Evolutionary conservation across 192 early-diverging fungal species (phyloP).

Genomic region (Backusella morwellensis): DNA sequence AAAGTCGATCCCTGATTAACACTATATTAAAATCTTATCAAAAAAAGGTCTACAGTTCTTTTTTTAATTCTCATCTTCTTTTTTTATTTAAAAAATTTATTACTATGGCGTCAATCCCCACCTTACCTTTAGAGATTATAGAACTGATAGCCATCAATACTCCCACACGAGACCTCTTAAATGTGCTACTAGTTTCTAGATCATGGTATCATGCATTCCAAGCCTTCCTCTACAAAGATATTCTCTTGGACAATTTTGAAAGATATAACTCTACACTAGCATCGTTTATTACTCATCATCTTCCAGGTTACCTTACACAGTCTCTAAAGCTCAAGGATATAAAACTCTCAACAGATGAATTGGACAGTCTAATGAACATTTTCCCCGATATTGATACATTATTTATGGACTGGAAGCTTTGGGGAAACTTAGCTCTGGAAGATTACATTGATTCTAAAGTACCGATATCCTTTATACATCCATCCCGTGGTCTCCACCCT

Average conservation of each 20-base stretch:
- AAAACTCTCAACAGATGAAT: neutral
- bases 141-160: neutral
- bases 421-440: neutral
- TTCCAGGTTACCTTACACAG: neutral
- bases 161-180: neutral
- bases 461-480: neutral
- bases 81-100: neutral
- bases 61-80: neutral
- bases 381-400: neutral
- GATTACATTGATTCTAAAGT: neutral
- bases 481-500: neutral
- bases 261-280: neutral
- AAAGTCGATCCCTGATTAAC: neutral
- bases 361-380: neutral
- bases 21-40: neutral
- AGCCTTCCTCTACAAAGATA: neutral
- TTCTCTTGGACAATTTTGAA: neutral
- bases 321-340: neutral
- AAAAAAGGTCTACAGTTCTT: neutral
- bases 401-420: slow-evolving; percentile 5
- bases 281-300: neutral
- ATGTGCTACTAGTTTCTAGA: neutral
- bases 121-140: slow-evolving; percentile 6
- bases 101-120: neutral
- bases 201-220: neutral